phyloP scores from a whole-genome alignment of 805 yeast genomes.

The Cyberlindnera saturnus region DNA sequence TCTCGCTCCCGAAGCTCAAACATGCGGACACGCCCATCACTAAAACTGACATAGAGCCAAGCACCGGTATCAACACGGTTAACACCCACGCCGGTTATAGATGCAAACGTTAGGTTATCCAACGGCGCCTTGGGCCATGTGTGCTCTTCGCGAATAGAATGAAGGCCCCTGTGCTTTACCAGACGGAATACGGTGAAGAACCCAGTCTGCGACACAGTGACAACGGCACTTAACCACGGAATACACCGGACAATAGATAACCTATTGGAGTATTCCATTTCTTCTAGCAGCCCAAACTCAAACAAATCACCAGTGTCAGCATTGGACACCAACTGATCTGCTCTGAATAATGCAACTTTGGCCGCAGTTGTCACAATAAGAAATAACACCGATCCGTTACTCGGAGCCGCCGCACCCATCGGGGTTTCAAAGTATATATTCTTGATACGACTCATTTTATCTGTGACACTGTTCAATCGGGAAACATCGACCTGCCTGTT shows the following conservation, averaged over 20 bases:
- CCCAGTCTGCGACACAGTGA: constrained; percentile 40
- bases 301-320: constrained; percentile 40
- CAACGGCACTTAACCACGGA: constrained; percentile 34
- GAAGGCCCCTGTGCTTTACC: constrained; percentile 35
- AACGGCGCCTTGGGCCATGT: not conserved
- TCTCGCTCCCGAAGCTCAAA: not conserved
- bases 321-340: constrained; percentile 40
- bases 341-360: constrained; percentile 38
- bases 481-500: not conserved
- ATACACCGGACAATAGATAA: constrained; percentile 28
- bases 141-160: constrained; percentile 36
- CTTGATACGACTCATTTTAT: constrained; percentile 18
- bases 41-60: not conserved
- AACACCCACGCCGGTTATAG: not conserved
- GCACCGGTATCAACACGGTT: not conserved
- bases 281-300: constrained; percentile 22
- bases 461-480: constrained; percentile 19
- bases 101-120: not conserved
- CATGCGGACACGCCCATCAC: not conserved
- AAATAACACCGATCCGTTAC: constrained; percentile 21
- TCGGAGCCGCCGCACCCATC: constrained; percentile 18
- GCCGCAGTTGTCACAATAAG: constrained; percentile 39
- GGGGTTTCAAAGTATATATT: constrained; percentile 8
- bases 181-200: constrained; percentile 36
- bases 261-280: constrained; percentile 17